Evolutionary conservation across 169 alveolate species (phyloP).

Genomic region (Cryptosporidium sp.): DNA sequence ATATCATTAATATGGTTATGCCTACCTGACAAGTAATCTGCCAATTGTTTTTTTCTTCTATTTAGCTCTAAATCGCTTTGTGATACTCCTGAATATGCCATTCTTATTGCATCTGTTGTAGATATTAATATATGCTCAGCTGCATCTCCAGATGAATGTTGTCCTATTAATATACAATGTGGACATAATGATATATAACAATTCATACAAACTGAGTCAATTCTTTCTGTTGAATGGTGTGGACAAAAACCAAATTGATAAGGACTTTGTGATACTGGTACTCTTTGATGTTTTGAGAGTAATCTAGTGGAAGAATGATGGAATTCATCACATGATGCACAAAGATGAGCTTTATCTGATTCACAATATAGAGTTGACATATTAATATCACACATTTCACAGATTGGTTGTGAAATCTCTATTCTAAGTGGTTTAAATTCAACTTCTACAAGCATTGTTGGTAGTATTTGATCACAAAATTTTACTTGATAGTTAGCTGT

Average conservation of each 20-base stretch:
- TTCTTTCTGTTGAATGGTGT: slow-evolving; percentile 88
- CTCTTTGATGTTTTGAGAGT: slow-evolving; percentile 87
- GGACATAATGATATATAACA: slow-evolving; percentile 88
- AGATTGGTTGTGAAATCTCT: slow-evolving; percentile 86
- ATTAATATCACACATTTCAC: slow-evolving; percentile 85
- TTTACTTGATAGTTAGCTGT: slow-evolving; percentile 80
- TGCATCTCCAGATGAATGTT: slow-evolving; percentile 87
- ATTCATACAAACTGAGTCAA: slow-evolving; percentile 90
- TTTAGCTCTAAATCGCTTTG: slow-evolving; percentile 81
- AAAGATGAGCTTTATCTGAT: slow-evolving; percentile 89
- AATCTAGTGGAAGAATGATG: slow-evolving; percentile 87
- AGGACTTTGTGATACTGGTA: slow-evolving; percentile 90
- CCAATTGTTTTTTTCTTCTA: slow-evolving; percentile 80
- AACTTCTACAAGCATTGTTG: slow-evolving; percentile 81
- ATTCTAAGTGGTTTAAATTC: slow-evolving; percentile 84
- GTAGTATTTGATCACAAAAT: slow-evolving; percentile 84
- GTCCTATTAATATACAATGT: slow-evolving; percentile 87
- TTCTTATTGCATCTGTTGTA: slow-evolving; percentile 89
- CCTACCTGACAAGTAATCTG: slow-evolving; percentile 82
- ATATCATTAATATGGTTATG: slow-evolving; percentile 86
- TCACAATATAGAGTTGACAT: slow-evolving; percentile 85
- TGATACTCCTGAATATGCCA: slow-evolving; percentile 84
- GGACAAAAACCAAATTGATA: slow-evolving; percentile 90
- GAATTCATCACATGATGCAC: slow-evolving; percentile 87
- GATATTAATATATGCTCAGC: slow-evolving; percentile 89